Percentiles rank a stretch among this genome's conserved stretches.
These are phyloP conservation scores for thale cress (Arabidopsis thaliana) DNA, from an alignment of 345 rosid species.

Conservation along the genomic window TAIR10.1 NC_003074.8:11165501-11166000, in stretches of 20 bases:
- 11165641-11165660: conserved; percentile 79
- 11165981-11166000: background rate
- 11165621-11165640: conserved; percentile 88
- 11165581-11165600: background rate
- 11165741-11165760: conserved; percentile 77
- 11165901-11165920: conserved; percentile 3
- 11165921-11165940: background rate
- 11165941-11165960: background rate
- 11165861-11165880: conserved; percentile 6
- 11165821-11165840: conserved; percentile 60
- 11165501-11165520: conserved; percentile 76
- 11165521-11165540: conserved; percentile 93
- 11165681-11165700: conserved; percentile 69
- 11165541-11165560: conserved; percentile 66
- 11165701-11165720: conserved; percentile 87
- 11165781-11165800: conserved; percentile 76
- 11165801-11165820: conserved; percentile 73
- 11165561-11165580: conserved; percentile 6
- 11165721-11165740: conserved; percentile 88
- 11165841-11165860: conserved; percentile 50
- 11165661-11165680: conserved; percentile 87
- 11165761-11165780: conserved; percentile 89
- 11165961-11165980: background rate
- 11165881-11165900: background rate
- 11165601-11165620: conserved; percentile 40